Conservation (phyloP, 106 monocot species). For the Dendrobium catenatum region DNA sequence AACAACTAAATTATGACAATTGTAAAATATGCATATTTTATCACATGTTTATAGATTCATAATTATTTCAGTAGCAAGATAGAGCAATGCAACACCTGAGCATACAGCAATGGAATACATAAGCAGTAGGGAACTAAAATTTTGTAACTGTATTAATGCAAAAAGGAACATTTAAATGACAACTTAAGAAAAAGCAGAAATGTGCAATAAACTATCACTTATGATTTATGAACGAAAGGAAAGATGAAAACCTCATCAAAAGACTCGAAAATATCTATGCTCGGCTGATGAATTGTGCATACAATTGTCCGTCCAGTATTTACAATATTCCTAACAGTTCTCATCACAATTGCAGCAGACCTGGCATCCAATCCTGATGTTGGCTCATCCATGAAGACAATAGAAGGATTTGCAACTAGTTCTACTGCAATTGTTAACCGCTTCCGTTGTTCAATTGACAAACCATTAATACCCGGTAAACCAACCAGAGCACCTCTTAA, state of each 20-base stretch:
- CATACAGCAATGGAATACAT: background rate
- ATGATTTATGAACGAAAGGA: background rate
- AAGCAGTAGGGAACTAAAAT: background rate
- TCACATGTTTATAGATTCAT: background rate
- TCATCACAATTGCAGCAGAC: slow-evolving; percentile 96
- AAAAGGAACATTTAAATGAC: background rate
- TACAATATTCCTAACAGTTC: slow-evolving; percentile 97
- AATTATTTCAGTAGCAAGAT: background rate
- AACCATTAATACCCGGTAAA: slow-evolving; percentile 78
- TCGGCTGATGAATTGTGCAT: slow-evolving; percentile 99
- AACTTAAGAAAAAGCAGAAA: background rate
- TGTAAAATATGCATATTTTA: background rate
- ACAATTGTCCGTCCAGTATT: slow-evolving; percentile 98
- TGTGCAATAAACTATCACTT: background rate
- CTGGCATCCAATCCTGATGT: slow-evolving; percentile 99
- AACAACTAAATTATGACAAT: background rate
- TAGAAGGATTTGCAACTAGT: slow-evolving; percentile 97
- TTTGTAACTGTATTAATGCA: background rate
- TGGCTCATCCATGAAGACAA: slow-evolving; percentile 99
- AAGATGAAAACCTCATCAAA: slow-evolving; percentile 80
- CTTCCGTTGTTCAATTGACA: slow-evolving; percentile 94
- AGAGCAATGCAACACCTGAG: background rate
- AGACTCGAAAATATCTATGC: slow-evolving; percentile 99
- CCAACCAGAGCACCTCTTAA: slow-evolving; percentile 92
- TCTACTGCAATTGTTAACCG: slow-evolving; percentile 96